phyloP scores from a whole-genome alignment of 2,329 filamentous ascomycete species.

The Sclerotinia borealis region DNA sequence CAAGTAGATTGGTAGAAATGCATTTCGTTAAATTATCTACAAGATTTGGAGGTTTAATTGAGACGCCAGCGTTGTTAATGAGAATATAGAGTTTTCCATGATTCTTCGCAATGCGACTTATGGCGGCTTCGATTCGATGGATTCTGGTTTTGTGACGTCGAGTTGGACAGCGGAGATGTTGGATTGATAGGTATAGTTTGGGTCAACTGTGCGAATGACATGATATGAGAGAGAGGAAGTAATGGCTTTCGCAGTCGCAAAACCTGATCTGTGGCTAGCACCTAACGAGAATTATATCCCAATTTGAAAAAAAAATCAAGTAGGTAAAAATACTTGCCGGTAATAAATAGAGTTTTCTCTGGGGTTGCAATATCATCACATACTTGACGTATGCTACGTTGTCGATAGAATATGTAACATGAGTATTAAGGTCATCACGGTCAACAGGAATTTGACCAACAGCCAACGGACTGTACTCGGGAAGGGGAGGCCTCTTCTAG shows the following conservation, averaged over 20 bases:
- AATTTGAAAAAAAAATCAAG: background rate
- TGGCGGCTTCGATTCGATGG: constrained; percentile 14
- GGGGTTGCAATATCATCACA: background rate
- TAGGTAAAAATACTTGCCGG: background rate
- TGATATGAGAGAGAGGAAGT: background rate
- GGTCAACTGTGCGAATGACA: background rate
- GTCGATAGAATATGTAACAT: background rate
- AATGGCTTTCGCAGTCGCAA: background rate
- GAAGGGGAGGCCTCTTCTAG: too few relatives aligned
- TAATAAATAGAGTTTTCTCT: background rate
- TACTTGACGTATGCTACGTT: background rate
- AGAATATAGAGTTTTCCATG: constrained; percentile 19
- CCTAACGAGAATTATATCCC: background rate
- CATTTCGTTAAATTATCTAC: constrained; percentile 17
- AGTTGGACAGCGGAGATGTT: constrained; percentile 7
- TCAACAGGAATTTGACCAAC: too few relatives aligned
- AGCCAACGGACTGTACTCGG: too few relatives aligned
- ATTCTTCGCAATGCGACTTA: constrained; percentile 2
- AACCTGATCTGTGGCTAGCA: background rate
- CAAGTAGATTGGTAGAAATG: constrained; percentile 30
- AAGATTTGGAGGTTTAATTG: background rate
- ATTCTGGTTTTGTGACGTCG: constrained; percentile 16
- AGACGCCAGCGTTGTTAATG: constrained; percentile 21
- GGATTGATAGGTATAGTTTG: background rate
- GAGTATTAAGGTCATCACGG: background rate